These are phyloP conservation scores for Hirschioporus abietinus DNA, from an alignment of 768 basidiomycete genomes.

Conservation along the genomic window DNA sequence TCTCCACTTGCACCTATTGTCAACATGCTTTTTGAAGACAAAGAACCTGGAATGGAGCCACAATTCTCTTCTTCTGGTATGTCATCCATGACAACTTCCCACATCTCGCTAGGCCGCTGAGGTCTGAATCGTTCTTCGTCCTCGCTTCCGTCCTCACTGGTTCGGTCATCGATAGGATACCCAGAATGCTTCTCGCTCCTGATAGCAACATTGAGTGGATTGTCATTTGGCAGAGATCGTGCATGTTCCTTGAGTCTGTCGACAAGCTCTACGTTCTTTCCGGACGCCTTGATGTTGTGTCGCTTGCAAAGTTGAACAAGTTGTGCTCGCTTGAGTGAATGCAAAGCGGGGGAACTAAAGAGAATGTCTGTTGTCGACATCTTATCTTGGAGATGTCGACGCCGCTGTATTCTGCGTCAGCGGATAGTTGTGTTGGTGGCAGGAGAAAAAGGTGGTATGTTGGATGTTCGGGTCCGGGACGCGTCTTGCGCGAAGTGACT, in stretches of 20 bases:
- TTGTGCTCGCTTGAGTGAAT: conserved; percentile 80
- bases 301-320: conserved; percentile 83
- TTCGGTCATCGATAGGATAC: not conserved
- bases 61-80: conserved; percentile 63
- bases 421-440: not conserved
- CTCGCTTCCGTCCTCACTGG: conserved; percentile 20
- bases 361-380: conserved; percentile 65
- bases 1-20: conserved; percentile 44
- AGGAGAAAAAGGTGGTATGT: not conserved
- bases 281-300: conserved; percentile 71
- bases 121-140: conserved; percentile 19
- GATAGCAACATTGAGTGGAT: conserved; percentile 46
- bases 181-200: conserved; percentile 35
- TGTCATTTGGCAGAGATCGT: conserved; percentile 50
- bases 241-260: conserved; percentile 66
- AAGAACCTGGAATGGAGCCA: conserved; percentile 40
- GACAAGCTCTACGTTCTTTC: conserved; percentile 75
- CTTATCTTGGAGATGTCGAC: not conserved
- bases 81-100: conserved; percentile 85
- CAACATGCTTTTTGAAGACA: conserved; percentile 41
- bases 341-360: conserved; percentile 79
- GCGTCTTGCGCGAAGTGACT: not conserved
- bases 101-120: conserved; percentile 68
- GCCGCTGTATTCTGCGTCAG: not conserved
- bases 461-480: not conserved